Base-by-base conservation (phyloP, 306 rosid species). In the Echinosophora koreensis region DNA sequence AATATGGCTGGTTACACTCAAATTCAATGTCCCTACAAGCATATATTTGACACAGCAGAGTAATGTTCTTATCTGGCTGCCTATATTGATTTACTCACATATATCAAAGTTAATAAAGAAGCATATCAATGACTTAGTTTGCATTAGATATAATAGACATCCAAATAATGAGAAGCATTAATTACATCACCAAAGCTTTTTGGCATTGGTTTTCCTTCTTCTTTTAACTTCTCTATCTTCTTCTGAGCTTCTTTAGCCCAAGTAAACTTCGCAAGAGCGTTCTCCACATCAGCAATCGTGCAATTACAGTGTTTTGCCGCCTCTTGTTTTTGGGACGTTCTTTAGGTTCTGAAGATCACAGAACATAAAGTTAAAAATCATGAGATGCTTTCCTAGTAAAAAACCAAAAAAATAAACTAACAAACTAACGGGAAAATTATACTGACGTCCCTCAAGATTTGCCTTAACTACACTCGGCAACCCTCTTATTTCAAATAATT, bases 151-250 rank as follows among this genome's bases (percentile, higher is more conserved):
- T 28, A 44, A 51, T 16, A 54, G 9, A 22, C 10, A 42, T 37
- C 68, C 56, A 69, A 52, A 35, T 18, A 39, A 28, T 27, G 13
- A 78, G 69, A 66, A 76, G 82, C 15, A 39, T 69, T 82, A 70
- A 63, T 80, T 79, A 91, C 92, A 87, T 95, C 98, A 5, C 76
- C 77, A 17, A 95, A 34, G 83, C 67, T 90, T 79, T 66, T 92
- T 0, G 97, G 97, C 85, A 88, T 68, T 5, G 98, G 97, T 82
- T 95, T 95, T 82, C 97, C 97, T 88, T 95, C 97, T 87, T 88
- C 82, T 73, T 90, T 69, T 72, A 92, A 77, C 83, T 84, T 81
- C 46, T 80, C 83, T n/a, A 95, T 80, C 93, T 89, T 92, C 87
- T 82, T 90, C 64, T 92, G 88, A 15, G 97, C 98, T 71, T 82